Base-by-base conservation (phyloP, 768 basidiomycete species). In the Pulveroboletus sp. region DNA sequence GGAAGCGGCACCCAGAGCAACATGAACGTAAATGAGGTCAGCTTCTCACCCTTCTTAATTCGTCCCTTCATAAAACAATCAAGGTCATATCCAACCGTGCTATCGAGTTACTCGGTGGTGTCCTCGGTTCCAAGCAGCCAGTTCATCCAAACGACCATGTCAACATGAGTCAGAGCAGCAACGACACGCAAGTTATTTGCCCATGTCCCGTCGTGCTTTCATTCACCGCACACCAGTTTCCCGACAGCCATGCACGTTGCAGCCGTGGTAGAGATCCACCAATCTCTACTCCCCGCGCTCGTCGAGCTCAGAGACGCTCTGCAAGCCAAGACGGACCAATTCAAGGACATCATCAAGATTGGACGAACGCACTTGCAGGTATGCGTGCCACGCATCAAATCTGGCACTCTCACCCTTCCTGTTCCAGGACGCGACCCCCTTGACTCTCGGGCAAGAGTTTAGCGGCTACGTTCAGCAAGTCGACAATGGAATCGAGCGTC, bases 111-210 rank as follows among this genome's bases (percentile, higher is more conserved):
- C 83, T 98, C 51, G 97, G 97, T 7, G 97, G 97, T 16, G 79
- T 94, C 72, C 76, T 97, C 48, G 97, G 97, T 29, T 92, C 90
- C 39, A 99, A 98, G 78, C 91, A 78, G 61, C 97, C 97, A 9
- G 94, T 99, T 2, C 97, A 99, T 67, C 97, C 97, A 32, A 99
- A 99, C 69, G 97, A 99, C 65, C 97, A 99, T 71, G 94, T 97
- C 61, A 99, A 99, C 76, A 95, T 88, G 89, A 93, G 91, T 68
- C 95, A 98, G 70, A 95, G 92, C 56, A 94, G 92, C 64, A 99
- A 99, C 63, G 97, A 99, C 71, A 94, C 94, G 92, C 93, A 67
- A 61, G 87, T 75, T 8, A 16, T 24, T 17, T 20, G 27, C 10
- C 47, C 5, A 6, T 16, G 14, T 29, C 38, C 35, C 20, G 35